Percentiles rank a stretch among this genome's conserved stretches.
Evolutionary conservation across 129 eudicot genomes (phyloP).

Genomic region (Flaveria brownii): DNA sequence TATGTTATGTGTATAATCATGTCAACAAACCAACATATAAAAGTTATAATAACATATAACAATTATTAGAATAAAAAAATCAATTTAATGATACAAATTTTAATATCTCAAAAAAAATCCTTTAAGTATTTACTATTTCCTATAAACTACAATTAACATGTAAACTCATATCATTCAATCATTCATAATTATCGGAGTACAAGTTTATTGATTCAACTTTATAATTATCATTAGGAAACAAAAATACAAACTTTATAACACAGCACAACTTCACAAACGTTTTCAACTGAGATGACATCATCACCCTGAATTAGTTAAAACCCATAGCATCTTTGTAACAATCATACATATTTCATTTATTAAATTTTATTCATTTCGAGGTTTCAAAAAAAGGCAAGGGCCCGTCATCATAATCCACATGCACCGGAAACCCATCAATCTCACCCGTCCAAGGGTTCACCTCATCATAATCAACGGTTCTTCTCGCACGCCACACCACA

Average conservation of each 20-base stretch:
- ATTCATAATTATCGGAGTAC: background rate
- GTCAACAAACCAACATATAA: too few relatives aligned
- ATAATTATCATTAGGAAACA: background rate
- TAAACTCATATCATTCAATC: too few relatives aligned
- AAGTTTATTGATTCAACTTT: background rate
- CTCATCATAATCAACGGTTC: slow-evolving; percentile 38
- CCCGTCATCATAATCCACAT: slow-evolving; percentile 33
- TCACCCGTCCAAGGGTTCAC: slow-evolving; percentile 61
- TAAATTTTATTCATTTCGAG: slow-evolving; percentile 17
- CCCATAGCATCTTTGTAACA: background rate
- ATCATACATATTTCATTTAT: background rate
- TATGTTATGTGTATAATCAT: too few relatives aligned
- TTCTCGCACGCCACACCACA: slow-evolving; percentile 54
- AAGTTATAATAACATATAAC: too few relatives aligned
- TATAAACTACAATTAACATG: background rate
- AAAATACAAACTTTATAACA: background rate
- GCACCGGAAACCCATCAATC: slow-evolving; percentile 50
- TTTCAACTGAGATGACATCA: background rate
- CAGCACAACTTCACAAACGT: background rate
- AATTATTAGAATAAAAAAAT: too few relatives aligned
- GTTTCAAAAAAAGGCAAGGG: slow-evolving; percentile 36
- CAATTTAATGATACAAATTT: too few relatives aligned
- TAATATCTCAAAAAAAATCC: too few relatives aligned
- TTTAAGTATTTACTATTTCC: background rate
- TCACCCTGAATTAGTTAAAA: too few relatives aligned